phyloP scores from a whole-genome alignment of 306 rosid genomes.

The Abrus pulchellus region DNA sequence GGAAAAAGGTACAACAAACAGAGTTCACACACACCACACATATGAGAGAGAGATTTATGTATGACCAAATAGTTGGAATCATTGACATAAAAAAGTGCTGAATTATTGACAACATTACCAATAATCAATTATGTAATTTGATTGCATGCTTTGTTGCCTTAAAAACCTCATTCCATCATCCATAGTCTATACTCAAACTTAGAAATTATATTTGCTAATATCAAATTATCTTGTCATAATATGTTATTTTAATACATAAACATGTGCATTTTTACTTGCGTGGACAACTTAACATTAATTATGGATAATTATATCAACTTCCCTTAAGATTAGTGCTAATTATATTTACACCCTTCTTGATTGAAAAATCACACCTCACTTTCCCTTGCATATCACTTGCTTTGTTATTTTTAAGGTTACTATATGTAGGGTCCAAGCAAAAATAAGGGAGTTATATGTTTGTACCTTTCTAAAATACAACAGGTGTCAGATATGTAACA shows the following conservation, averaged over 20 bases:
- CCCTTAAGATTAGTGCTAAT: background rate
- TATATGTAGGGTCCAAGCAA: background rate
- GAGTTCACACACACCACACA: background rate
- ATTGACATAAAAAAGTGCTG: background rate
- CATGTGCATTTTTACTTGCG: background rate
- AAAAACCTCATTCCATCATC: background rate
- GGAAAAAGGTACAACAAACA: background rate
- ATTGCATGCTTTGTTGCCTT: background rate
- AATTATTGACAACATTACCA: background rate
- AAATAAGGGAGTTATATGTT: background rate
- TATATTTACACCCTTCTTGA: background rate
- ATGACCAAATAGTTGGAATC: background rate
- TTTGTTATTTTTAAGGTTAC: background rate
- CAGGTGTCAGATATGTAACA: background rate
- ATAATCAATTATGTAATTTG: background rate
- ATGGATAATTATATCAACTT: background rate
- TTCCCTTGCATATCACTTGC: background rate
- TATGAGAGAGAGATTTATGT: background rate
- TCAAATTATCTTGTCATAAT: background rate
- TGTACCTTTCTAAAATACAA: background rate
- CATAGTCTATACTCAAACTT: constrained; percentile 9
- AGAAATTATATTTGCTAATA: background rate
- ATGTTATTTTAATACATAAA: background rate
- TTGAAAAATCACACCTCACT: background rate
- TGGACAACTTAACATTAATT: background rate